A percentile compares a stretch with the other conserved stretches of the same genome.
These are phyloP conservation scores for Globisporangium emineosum DNA, from an alignment of 352 stramenopile genomes.

Conservation along the genomic window DNA sequence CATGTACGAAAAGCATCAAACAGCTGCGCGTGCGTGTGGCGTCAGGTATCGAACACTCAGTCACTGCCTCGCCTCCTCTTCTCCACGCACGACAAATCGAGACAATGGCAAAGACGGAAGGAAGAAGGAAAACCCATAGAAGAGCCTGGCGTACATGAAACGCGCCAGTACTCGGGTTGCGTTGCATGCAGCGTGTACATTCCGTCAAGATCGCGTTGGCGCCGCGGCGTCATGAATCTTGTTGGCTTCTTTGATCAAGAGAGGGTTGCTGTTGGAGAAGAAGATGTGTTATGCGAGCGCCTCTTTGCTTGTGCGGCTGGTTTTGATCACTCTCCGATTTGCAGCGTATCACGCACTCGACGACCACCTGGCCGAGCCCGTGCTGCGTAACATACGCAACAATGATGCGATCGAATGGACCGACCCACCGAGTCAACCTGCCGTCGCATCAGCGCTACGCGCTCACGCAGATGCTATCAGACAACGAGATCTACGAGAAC, in stretches of 20 bases:
- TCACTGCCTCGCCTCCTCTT: not conserved
- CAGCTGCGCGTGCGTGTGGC: not conserved
- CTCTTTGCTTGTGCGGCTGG: not conserved
- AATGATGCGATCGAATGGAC: not conserved
- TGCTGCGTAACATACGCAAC: not conserved
- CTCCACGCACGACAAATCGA: not conserved
- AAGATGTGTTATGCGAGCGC: not conserved
- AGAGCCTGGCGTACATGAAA: not conserved
- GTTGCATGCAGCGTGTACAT: not conserved
- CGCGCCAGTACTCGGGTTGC: not conserved
- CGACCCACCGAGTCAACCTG: not conserved
- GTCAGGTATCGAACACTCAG: not conserved
- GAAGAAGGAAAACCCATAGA: not conserved
- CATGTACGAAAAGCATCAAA: not conserved
- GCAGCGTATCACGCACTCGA: not conserved
- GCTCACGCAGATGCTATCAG: slow-evolving; percentile 27
- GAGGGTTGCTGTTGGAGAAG: not conserved
- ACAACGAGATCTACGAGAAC: slow-evolving; percentile 28
- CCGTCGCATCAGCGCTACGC: slow-evolving; percentile 7
- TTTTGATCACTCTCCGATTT: not conserved
- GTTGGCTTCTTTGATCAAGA: not conserved
- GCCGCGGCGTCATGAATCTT: not conserved
- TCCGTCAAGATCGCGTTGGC: not conserved
- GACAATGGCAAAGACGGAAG: not conserved
- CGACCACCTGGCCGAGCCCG: not conserved